These are phyloP conservation scores for Ensete ventricosum DNA, from an alignment of 176 grass and related monocot species.

Conservation along the genomic window DNA sequence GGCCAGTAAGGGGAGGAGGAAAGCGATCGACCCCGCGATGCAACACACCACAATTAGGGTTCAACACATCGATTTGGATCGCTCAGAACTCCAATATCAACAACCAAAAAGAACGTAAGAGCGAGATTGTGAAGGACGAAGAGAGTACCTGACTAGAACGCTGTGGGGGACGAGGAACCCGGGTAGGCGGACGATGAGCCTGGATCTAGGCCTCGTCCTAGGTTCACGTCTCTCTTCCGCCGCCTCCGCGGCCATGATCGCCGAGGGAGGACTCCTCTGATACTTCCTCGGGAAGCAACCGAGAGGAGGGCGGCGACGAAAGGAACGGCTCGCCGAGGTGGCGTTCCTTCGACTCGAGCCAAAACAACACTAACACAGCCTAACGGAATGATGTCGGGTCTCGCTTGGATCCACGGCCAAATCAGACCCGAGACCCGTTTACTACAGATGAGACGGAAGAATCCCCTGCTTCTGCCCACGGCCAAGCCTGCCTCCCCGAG, in stretches of 20 bases:
- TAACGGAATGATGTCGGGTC: too few species aligned
- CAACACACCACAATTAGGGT: constrained; percentile 43
- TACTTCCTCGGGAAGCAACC: too few species aligned
- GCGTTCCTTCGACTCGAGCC: too few species aligned
- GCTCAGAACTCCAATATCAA: not conserved
- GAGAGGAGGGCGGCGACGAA: too few species aligned
- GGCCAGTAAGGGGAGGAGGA: constrained; percentile 64
- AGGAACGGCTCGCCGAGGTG: too few species aligned
- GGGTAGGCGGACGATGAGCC: constrained; percentile 77
- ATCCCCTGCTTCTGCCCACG: too few species aligned
- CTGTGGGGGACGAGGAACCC: constrained; percentile 64
- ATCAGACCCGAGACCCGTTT: too few species aligned
- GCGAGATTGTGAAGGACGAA: not conserved
- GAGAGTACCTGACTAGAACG: constrained; percentile 57
- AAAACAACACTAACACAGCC: too few species aligned
- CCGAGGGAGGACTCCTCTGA: too few species aligned
- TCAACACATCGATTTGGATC: not conserved
- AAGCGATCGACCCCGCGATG: constrained; percentile 39
- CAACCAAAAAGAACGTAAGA: not conserved
- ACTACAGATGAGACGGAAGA: too few species aligned
- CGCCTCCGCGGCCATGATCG: not conserved
- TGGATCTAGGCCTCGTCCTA: constrained; percentile 28
- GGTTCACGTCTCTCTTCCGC: not conserved
- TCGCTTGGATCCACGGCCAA: too few species aligned
- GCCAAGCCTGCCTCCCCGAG: too few species aligned